Base-by-base conservation (phyloP, 2,329 filamentous ascomycete genomes). In the Colletotrichum lupini region DNA sequence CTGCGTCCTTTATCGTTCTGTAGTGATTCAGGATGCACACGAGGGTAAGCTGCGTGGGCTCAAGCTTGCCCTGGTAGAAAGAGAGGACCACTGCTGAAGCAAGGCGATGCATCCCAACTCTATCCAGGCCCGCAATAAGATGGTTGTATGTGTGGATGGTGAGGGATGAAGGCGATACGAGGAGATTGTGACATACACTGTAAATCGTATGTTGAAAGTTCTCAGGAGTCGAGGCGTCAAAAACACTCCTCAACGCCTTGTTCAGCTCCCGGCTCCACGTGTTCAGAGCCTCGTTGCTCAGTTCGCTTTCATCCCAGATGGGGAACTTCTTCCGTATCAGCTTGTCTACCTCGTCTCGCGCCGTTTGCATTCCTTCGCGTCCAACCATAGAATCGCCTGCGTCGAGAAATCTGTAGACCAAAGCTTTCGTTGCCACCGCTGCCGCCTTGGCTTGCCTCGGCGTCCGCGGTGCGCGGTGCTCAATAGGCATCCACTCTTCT, bases 101-200 rank as follows among this genome's bases (percentile, higher is more conserved):
- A 22, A 92, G 82, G 49, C 83, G 81, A 68, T 87, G 83, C 65
- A 87, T 83, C 32, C 86, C 83, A 5, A 87, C 79, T 37, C 85
- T 84, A 65, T 88, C 86, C 63, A 96, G 91, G n/a, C 89, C 89
- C n/a, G 89, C 80, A 3, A 96, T 87, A 30, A 97, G 85, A 14
- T 88, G 87, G 78, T 95, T 95, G 83, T 92, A 94, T 4, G 92
- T 94, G 75, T 91, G 86, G 46, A 93, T 87, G 74, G 90, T 90
- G 0, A 93, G 92, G 0, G 91, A 88, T 22, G 89, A 84, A 2
- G 87, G 80, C 2, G 90, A 91, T 4, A 90, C 83, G 19, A 94
- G 85, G 3, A 97, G 83, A 78, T 94, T 94, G 81, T 92, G 92
- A 80, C 88, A 90, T 65, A 91, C 84, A 77, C 85, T 86, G n/a